These are phyloP conservation scores for Pseudogymnoascus sp. DNA, from an alignment of 2,329 filamentous ascomycete genomes.

Conservation along the genomic window DNA sequence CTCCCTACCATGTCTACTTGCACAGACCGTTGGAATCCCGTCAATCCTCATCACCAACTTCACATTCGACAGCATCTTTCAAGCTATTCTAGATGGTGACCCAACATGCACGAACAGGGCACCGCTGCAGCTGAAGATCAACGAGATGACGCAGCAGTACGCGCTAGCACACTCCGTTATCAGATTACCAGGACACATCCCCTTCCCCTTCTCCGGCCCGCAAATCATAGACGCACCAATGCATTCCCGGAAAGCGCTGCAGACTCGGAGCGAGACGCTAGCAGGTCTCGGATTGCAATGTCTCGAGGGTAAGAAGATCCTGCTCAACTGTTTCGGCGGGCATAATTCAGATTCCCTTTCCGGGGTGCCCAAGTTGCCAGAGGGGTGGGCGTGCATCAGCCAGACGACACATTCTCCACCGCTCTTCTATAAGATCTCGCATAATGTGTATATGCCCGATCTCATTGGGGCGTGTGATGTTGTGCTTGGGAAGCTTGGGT, in stretches of 20 bases:
- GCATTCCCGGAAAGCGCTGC: conserved; percentile 14
- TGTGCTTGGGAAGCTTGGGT: conserved; percentile 16
- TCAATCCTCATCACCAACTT: conserved; percentile 15
- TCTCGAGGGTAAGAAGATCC: conserved; percentile 9
- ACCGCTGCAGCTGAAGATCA: conserved; percentile 8
- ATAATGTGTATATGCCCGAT: conserved; percentile 17
- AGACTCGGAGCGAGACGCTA: conserved; percentile 10
- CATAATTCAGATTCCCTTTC: conserved; percentile 11
- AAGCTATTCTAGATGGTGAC: conserved; percentile 11
- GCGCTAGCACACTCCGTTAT: conserved; percentile 15
- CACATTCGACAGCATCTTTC: conserved; percentile 16
- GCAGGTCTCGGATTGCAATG: conserved; percentile 3
- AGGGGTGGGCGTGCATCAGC: conserved; percentile 16
- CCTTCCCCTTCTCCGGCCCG: conserved; percentile 12
- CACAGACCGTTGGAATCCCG: conserved; percentile 10
- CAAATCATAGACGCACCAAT: conserved; percentile 13
- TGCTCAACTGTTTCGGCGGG: conserved; percentile 13
- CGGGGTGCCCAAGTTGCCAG: conserved; percentile 12
- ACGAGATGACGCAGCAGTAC: conserved; percentile 14
- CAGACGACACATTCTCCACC: conserved; percentile 16
- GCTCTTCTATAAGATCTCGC: conserved; percentile 14
- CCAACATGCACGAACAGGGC: conserved; percentile 9
- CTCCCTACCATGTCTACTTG: conserved; percentile 13
- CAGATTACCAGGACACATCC: conserved; percentile 15
- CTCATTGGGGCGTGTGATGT: conserved; percentile 16